Evolutionary conservation across 1,139 yeast species (phyloP), one percentile per base, ranked within the genome.

Genomic region (Magnusiomyces ingens): DNA sequence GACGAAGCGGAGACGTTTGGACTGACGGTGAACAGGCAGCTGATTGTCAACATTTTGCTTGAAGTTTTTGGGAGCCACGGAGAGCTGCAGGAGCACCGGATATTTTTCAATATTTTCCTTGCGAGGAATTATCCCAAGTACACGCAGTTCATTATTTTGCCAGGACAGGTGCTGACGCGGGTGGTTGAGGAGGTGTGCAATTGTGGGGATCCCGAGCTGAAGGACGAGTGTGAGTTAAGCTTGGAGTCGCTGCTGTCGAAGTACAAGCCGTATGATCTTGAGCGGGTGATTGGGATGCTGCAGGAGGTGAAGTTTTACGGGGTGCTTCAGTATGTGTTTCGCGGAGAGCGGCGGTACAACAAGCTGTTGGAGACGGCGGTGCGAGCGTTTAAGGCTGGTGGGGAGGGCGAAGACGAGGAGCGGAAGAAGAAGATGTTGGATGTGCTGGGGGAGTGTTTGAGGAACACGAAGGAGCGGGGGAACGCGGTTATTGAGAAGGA

Each of bases 61-160:
- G 86, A 82, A 48, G 67, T 81, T 12, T 63, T 68, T 45, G 54
- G 60, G 5, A 70, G 2, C 52, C 55, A 38, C 79, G 79, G 59
- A 22, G 52, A 55, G 13, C 42, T 53, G 13, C 40, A 43, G 15
- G 42, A 52, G 11, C 29, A 19, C 22, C 45, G 61, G 17, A 61
- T 64, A 21, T 76, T 76, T 55, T 68, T 87, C 54, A 76, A 86
- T 15, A 77, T 87, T 5, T 90, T 90, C 62, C 71, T 90, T 35
- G 86, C 89, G 0, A 66, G 91, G 52, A 88, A 86, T 64, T 81
- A 83, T 58, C 83, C 96, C 2, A 89, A 89, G 65, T 90, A 85
- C 64, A 74, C 81, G 2, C 96, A 90, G 66, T 89, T 85, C 59
- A 75, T 90, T 13, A 73, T 87, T 44, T 69, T 89, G 1, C 79